These are phyloP conservation scores for Barbarea vulgaris DNA, from an alignment of 345 rosid genomes.

Conservation along the genomic window DNA sequence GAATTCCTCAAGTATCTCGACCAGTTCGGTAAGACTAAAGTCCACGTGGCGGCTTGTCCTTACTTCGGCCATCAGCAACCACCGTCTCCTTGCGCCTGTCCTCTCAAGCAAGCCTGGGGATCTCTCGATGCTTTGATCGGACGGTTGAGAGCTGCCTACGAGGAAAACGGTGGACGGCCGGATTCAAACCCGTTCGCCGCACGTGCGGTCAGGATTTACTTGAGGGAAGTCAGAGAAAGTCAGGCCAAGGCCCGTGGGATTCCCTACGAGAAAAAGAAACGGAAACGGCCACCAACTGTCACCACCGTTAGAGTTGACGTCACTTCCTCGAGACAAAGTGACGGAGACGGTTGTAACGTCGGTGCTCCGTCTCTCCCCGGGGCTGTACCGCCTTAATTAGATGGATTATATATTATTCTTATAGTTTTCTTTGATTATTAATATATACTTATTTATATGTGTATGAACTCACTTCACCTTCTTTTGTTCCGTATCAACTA, in stretches of 20 bases:
- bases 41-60: conserved; percentile 59
- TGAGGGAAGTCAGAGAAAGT: conserved; percentile 65
- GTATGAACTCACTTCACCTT: conserved; percentile 27
- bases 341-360: conserved; percentile 24
- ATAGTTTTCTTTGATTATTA: not conserved
- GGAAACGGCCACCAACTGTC: conserved; percentile 50
- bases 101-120: conserved; percentile 78
- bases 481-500: conserved; percentile 5
- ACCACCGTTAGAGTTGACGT: conserved; percentile 37
- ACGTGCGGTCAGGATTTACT: conserved; percentile 66
- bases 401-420: not conserved
- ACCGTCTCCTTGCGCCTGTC: conserved; percentile 67
- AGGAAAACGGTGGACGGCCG: conserved; percentile 65
- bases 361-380: conserved; percentile 27
- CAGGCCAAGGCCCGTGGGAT: conserved; percentile 81
- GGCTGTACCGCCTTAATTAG: conserved; percentile 30
- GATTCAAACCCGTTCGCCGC: conserved; percentile 74
- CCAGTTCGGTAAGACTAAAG: conserved; percentile 78
- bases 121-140: conserved; percentile 80
- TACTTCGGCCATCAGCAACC: conserved; percentile 66
- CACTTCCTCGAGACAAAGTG: conserved; percentile 29
- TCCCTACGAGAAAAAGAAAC: conserved; percentile 74
- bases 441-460: not conserved
- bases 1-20: conserved; percentile 72
- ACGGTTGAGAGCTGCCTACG: conserved; percentile 74